Conservation (phyloP, 352 stramenopile species). For the Halophytophthora polymorphica region DNA sequence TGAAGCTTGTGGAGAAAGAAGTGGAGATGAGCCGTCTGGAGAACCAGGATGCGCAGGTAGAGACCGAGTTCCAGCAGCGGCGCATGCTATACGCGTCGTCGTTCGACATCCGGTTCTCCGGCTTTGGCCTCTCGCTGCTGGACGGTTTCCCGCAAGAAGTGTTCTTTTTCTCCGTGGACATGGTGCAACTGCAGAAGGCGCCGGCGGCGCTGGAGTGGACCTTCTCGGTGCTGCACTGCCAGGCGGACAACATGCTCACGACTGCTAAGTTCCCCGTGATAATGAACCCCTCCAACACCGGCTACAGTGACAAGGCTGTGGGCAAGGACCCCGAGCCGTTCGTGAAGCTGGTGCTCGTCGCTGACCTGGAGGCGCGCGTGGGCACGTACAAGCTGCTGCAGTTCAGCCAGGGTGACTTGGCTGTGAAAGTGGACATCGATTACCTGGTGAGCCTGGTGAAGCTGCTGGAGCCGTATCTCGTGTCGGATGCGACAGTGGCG, state of each 20-base stretch:
- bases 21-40: conserved; percentile 69
- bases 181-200: conserved; percentile 70
- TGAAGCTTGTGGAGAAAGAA: conserved; percentile 82
- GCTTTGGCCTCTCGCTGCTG: conserved; percentile 73
- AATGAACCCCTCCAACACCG: conserved; percentile 72
- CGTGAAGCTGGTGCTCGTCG: conserved; percentile 70
- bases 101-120: conserved; percentile 76
- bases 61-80: conserved; percentile 71
- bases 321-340: conserved; percentile 61
- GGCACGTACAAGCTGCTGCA: conserved; percentile 82
- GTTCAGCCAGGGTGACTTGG: conserved; percentile 64
- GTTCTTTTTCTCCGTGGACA: conserved; percentile 76
- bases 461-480: conserved; percentile 74
- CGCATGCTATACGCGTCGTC: conserved; percentile 81
- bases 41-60: conserved; percentile 58
- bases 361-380: conserved; percentile 68
- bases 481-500: conserved; percentile 63
- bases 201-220: conserved; percentile 72
- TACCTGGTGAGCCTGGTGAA: conserved; percentile 82
- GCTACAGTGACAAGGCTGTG: conserved; percentile 72
- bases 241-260: conserved; percentile 85
- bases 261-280: conserved; percentile 83
- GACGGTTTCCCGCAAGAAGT: conserved; percentile 82
- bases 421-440: conserved; percentile 83
- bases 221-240: conserved; percentile 75